Conservation (phyloP, 192 early-diverging fungal species). For the Dimargaris verticillata region DNA sequence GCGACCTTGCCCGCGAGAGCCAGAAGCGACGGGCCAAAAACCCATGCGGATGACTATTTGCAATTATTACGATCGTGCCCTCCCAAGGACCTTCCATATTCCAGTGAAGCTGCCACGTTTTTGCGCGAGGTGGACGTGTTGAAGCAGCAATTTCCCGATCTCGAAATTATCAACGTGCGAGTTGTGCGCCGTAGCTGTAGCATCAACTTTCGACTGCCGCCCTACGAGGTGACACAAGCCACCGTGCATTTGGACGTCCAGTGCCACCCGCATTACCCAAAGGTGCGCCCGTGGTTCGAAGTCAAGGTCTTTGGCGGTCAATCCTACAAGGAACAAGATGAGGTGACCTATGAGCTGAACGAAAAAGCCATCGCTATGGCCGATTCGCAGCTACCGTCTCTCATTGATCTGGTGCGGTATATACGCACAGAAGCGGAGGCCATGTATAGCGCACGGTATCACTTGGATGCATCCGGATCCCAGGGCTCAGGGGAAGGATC, state of each 20-base stretch:
- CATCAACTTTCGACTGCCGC: too few relatives aligned
- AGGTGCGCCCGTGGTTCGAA: conserved; percentile 1
- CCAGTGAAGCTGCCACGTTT: background rate
- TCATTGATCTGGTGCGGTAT: conserved; percentile 1
- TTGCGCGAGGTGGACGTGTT: background rate
- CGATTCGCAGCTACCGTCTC: background rate
- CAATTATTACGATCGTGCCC: too few relatives aligned
- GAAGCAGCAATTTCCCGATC: background rate
- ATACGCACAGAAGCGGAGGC: background rate
- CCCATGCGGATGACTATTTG: too few relatives aligned
- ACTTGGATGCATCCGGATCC: too few relatives aligned
- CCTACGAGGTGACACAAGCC: too few relatives aligned
- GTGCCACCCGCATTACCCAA: background rate
- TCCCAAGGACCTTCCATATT: background rate
- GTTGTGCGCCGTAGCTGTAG: too few relatives aligned
- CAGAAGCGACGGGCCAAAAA: too few relatives aligned
- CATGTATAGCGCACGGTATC: too few relatives aligned
- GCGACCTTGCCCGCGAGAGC: too few relatives aligned
- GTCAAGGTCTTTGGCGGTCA: background rate
- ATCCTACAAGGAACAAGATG: too few relatives aligned
- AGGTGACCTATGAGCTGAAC: too few relatives aligned
- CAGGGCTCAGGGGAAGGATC: too few relatives aligned
- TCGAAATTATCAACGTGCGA: background rate
- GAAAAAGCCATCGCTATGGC: background rate
- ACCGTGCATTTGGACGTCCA: background rate